These are phyloP conservation scores for Plantago lanceolata DNA, from an alignment of 305 asterid genomes.

Conservation along the genomic window DNA sequence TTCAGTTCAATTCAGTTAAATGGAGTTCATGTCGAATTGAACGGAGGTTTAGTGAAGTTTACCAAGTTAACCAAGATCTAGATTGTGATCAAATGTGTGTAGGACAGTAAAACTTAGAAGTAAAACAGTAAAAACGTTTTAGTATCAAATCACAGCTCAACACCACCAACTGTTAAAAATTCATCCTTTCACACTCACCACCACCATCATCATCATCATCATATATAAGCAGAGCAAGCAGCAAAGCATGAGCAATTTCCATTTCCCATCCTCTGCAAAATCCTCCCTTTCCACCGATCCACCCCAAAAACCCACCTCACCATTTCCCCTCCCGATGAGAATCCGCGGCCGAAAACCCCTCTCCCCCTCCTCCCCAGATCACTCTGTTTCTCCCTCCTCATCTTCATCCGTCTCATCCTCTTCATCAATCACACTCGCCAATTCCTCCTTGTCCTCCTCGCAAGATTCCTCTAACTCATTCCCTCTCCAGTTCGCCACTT, in stretches of 20 bases:
- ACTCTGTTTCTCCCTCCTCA: slow-evolving; percentile 23
- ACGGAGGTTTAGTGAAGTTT: no score
- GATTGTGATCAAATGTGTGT: no score
- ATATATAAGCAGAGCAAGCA: neutral
- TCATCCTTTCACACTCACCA: neutral
- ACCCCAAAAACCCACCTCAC: neutral
- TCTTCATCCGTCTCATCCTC: slow-evolving; percentile 30
- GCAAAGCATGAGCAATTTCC: neutral
- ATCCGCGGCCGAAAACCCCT: slow-evolving; percentile 6
- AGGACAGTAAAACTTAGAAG: no score
- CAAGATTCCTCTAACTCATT: slow-evolving; percentile 51
- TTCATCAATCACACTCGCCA: slow-evolving; percentile 46
- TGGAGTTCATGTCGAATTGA: no score
- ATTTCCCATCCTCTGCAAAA: neutral
- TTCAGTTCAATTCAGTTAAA: no score
- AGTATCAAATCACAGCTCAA: no score
- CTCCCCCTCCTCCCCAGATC: neutral
- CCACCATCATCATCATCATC: no score
- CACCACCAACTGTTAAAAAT: neutral
- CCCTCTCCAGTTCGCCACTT: slow-evolving; percentile 25
- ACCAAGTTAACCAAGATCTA: no score
- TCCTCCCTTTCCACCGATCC: neutral
- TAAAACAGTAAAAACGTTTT: no score
- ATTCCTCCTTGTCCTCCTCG: slow-evolving; percentile 49
- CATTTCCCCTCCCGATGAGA: slow-evolving; percentile 2